A percentile compares a stretch with the other conserved stretches of the same genome.
phyloP scores from a whole-genome alignment of 2,329 filamentous ascomycete genomes.

The Microsporum canis region DNA sequence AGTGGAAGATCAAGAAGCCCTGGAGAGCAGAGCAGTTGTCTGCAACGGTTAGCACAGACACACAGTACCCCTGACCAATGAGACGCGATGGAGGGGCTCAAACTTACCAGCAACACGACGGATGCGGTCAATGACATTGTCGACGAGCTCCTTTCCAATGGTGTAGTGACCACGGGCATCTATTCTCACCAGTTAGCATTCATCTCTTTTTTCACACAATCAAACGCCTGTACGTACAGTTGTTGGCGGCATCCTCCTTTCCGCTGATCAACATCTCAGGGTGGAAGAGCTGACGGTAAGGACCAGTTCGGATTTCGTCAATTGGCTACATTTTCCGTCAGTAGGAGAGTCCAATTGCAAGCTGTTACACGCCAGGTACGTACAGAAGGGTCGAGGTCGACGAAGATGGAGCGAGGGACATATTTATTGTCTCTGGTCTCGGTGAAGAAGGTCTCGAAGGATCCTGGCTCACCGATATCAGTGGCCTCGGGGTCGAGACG shows the following conservation, averaged over 20 bases:
- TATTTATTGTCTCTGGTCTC: slow-evolving; percentile 55
- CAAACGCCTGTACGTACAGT: slow-evolving; percentile 37
- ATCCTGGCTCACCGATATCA: slow-evolving; percentile 43
- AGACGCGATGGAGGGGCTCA: slow-evolving; percentile 1
- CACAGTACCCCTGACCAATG: not conserved
- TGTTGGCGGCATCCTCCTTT: slow-evolving; percentile 59
- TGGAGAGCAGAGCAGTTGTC: slow-evolving; percentile 57
- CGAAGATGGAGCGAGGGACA: slow-evolving; percentile 56
- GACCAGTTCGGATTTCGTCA: slow-evolving; percentile 54
- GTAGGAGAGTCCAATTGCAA: slow-evolving; percentile 6
- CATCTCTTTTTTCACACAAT: not conserved
- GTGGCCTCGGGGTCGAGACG: slow-evolving; percentile 45
- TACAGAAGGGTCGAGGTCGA: slow-evolving; percentile 55
- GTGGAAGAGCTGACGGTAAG: slow-evolving; percentile 54
- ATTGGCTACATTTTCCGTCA: slow-evolving; percentile 39
- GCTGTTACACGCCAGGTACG: slow-evolving; percentile 15
- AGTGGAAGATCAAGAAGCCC: slow-evolving; percentile 89
- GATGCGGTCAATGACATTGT: slow-evolving; percentile 53
- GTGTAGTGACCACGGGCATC: slow-evolving; percentile 59
- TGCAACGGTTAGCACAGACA: slow-evolving; percentile 20
- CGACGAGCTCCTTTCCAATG: slow-evolving; percentile 55
- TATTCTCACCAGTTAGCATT: slow-evolving; percentile 22
- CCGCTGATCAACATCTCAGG: slow-evolving; percentile 55
- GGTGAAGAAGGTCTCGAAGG: slow-evolving; percentile 56
- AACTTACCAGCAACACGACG: slow-evolving; percentile 50